phyloP scores from a whole-genome alignment of 1,284 basidiomycete genomes.

The Sanghuangporus sanghuang region DNA sequence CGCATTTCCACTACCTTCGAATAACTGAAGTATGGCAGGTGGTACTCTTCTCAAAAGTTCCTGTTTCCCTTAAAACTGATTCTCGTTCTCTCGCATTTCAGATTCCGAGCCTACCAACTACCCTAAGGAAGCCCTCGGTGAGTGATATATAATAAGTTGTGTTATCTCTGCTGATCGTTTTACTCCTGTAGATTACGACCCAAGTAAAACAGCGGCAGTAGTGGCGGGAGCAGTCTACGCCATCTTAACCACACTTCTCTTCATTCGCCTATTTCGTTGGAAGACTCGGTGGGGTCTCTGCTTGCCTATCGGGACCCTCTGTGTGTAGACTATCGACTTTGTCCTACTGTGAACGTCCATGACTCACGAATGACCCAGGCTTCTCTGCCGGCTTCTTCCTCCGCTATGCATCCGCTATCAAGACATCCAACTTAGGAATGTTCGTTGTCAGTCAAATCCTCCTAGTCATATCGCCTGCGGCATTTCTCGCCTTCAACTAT shows the following conservation, averaged over 20 bases:
- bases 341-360: too few relatives aligned
- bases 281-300: slow-evolving; percentile 19
- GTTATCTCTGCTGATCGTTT: background rate
- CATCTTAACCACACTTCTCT: background rate
- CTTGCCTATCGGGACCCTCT: slow-evolving; percentile 14
- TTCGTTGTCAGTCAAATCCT: slow-evolving; percentile 8
- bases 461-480: slow-evolving; percentile 8
- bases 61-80: too few relatives aligned
- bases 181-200: background rate
- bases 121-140: background rate
- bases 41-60: too few relatives aligned
- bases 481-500: slow-evolving; percentile 17
- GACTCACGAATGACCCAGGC: background rate
- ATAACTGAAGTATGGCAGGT: too few relatives aligned
- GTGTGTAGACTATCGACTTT: background rate
- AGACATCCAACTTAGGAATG: background rate
- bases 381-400: slow-evolving; percentile 2
- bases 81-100: background rate
- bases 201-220: slow-evolving; percentile 1
- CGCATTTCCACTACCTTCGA: too few relatives aligned
- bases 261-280: background rate
- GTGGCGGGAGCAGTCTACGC: background rate
- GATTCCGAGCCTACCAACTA: background rate
- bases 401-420: background rate
- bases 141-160: background rate